Conservation (phyloP, 148 eudicot species). For the Fagopyrum esculentum region DNA sequence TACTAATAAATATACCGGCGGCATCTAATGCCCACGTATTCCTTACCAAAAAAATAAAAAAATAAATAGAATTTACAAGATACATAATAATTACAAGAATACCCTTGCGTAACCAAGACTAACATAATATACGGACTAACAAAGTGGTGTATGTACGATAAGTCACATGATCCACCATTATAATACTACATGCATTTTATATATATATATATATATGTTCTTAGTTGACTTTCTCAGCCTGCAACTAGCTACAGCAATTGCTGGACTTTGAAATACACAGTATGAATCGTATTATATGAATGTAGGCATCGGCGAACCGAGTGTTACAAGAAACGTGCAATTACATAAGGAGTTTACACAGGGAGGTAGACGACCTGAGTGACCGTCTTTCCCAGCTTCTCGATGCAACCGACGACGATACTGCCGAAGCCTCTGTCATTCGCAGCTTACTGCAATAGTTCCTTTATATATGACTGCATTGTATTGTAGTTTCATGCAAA, state of each 20-base stretch:
- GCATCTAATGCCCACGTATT: no score
- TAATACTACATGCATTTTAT: background rate
- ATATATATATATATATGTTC: background rate
- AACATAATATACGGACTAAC: background rate
- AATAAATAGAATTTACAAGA: no score
- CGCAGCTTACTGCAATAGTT: constrained; percentile 6
- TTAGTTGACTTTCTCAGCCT: background rate
- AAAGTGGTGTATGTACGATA: background rate
- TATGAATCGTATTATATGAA: no score
- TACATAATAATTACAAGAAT: no score
- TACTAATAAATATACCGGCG: no score
- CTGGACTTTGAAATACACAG: background rate
- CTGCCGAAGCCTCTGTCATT: background rate
- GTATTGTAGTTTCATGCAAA: background rate
- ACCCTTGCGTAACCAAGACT: no score
- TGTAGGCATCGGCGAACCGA: constrained; percentile 1
- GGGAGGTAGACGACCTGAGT: constrained; percentile 10
- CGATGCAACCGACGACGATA: background rate
- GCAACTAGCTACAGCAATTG: background rate
- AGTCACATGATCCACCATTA: constrained; percentile 6
- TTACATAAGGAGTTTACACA: constrained; percentile 15
- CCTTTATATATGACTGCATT: background rate
- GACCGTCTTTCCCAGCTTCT: constrained; percentile 7
- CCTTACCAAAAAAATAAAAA: no score
- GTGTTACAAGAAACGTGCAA: constrained; percentile 18